Evolutionary conservation across 768 basidiomycete species (phyloP), one percentile per base, ranked within the genome.

Genomic region (Tulasnella sp.): DNA sequence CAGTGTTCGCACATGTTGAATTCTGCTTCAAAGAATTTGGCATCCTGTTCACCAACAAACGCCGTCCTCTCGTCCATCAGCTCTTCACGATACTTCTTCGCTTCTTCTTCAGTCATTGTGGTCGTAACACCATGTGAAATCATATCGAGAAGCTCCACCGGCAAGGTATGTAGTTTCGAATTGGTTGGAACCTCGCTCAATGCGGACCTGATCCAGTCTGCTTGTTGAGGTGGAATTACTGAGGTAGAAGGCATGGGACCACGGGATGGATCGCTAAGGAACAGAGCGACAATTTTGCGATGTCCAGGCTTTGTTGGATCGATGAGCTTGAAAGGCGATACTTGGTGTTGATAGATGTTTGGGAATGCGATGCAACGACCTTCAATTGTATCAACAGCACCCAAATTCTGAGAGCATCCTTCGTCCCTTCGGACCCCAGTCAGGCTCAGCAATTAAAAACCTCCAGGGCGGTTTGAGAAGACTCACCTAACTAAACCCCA

Each of bases 311-410:
- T 66, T 5, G 63, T 57, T 0, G 65, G 59, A 60, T 78, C 71
- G 4, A 56, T 53, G 8, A 76, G 67, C 7, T 60, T 45, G 46
- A 74, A 69, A 1, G 67, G 57, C 0, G 69, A 64, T 29, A 69
- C 64, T 7, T 61, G 60, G 48, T 74, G 66, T 57, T 78, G 77
- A 61, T 75, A 77, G 35, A 76, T 70, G 59, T 78, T 78, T 13
- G 77, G 77, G 54, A 74, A 77, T 33, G 69, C 68, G 34, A 77
- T 57, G 32, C 62, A 65, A 28, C 73, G 61, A 15, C 69, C 70
- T 13, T 57, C 43, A 1, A 54, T 60, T 16, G 74, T 61, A 2
- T 65, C 62, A 12, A 72, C 58, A 1, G 58, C 40, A 0, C 71
- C 71, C 31, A 75, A 61, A 55, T 70, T 63, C 59, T 79, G 75